Evolutionary conservation across 129 eudicot genomes (phyloP).

Genomic region (Pittosporum tobira): DNA sequence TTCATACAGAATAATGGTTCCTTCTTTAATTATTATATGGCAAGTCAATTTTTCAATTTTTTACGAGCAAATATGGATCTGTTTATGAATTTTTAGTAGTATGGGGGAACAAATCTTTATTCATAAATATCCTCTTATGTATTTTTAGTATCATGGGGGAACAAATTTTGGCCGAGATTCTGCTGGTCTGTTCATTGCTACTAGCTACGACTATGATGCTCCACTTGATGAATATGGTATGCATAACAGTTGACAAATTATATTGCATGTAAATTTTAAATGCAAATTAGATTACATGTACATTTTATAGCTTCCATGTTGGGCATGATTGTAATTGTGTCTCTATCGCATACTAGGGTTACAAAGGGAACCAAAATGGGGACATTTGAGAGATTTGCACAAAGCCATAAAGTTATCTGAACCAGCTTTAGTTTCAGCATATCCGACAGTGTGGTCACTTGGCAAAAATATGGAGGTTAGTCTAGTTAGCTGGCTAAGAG

Average conservation of each 20-base stretch:
- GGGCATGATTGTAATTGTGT: background rate
- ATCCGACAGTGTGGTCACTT: slow-evolving; percentile 48
- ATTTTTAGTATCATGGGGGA: slow-evolving; percentile 53
- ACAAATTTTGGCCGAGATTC: slow-evolving; percentile 48
- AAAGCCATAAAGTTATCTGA: slow-evolving; percentile 81
- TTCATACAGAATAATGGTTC: slow-evolving; percentile 85
- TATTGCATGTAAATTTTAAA: background rate
- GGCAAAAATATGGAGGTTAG: slow-evolving; percentile 77
- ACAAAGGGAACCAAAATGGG: slow-evolving; percentile 58
- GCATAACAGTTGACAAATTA: background rate
- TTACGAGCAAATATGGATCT: background rate
- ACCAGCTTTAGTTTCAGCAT: slow-evolving; percentile 65
- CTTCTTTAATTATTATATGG: slow-evolving; percentile 84
- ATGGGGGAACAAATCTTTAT: slow-evolving; percentile 46
- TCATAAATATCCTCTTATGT: background rate
- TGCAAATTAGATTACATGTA: background rate
- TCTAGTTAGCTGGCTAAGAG: background rate
- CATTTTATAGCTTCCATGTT: background rate
- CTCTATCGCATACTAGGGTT: slow-evolving; percentile 24
- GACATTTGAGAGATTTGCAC: slow-evolving; percentile 68
- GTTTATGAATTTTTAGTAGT: slow-evolving; percentile 25
- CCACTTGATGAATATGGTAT: slow-evolving; percentile 64
- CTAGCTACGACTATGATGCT: slow-evolving; percentile 67
- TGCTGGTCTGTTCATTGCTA: slow-evolving; percentile 45
- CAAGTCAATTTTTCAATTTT: slow-evolving; percentile 11